Conservation (phyloP, 768 basidiomycete species). For the Austroboletus eburneus region DNA sequence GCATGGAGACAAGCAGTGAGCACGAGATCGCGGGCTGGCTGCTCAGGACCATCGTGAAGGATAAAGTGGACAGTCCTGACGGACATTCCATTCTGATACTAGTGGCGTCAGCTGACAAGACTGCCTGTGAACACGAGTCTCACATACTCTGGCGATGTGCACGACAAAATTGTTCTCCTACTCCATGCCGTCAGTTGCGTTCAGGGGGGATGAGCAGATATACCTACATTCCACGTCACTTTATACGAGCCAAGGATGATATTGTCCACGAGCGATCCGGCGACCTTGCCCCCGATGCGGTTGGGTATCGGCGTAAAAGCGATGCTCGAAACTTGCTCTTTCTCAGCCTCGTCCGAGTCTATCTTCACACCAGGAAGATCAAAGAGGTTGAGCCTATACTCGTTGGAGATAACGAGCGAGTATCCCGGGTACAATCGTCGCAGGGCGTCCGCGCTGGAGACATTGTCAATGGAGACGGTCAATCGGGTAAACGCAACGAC, state of each 20-base stretch:
- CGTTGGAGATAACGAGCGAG: constrained; percentile 52
- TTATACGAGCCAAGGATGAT: constrained; percentile 54
- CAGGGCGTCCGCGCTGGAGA: constrained; percentile 41
- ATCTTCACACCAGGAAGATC: constrained; percentile 46
- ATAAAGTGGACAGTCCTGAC: constrained; percentile 40
- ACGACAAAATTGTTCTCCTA: constrained; percentile 57
- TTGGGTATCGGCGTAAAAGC: constrained; percentile 48
- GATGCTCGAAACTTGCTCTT: constrained; percentile 46
- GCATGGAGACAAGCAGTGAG: constrained; percentile 49
- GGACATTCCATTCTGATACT: constrained; percentile 30
- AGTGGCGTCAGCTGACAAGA: background rate
- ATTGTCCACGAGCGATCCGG: constrained; percentile 51
- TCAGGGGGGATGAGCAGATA: background rate
- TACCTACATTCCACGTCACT: constrained; percentile 54
- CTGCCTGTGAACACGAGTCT: background rate
- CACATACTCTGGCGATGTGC: constrained; percentile 46
- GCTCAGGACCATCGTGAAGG: constrained; percentile 58
- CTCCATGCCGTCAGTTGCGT: constrained; percentile 3
- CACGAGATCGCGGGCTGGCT: constrained; percentile 47
- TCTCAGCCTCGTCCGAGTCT: constrained; percentile 42
- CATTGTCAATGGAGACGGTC: constrained; percentile 6
- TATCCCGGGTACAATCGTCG: constrained; percentile 58
- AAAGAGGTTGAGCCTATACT: constrained; percentile 44
- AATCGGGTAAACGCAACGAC: constrained; percentile 8
- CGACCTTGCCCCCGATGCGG: constrained; percentile 32